Evolutionary conservation across 768 basidiomycete genomes (phyloP), one percentile per base, ranked within the genome.

Genomic region (Rhizopogon rudus): DNA sequence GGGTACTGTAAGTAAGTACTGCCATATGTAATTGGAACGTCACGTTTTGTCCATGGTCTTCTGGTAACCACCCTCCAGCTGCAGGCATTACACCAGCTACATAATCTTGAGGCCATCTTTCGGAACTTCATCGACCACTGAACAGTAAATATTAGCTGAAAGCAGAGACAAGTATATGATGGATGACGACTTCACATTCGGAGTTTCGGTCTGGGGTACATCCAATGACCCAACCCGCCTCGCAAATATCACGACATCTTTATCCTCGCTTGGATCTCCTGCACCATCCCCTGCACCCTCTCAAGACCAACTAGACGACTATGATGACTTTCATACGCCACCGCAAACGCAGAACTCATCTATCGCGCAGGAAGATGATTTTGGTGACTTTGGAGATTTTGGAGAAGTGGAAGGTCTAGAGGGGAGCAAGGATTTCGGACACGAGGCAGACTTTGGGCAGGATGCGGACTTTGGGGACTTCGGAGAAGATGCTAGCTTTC

Each of bases 341-440:
- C 73, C 58, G 65, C 73, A 58, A 59, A 80, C 81, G 35, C 73
- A 76, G 29, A 79, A 74, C 1, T 67, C 70, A 22, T 70, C 69
- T 22, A 44, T 72, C 14, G 67, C 45, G 16, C 70, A 67, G 13
- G 86, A 88, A 44, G 92, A 91, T 61, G 89, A 91, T 56, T 91
- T 91, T 70, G 89, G 84, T 49, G 91, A 93, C 61, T 93, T 93
- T 70, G 91, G 87, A 16, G 93, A 93, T 64, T 93, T 93, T 68
- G 90, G 84, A 61, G 89, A 89, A 59, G 83, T 69, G 25, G 78
- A 67, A 65, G 75, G 58, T 66, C 57, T 63, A 29, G 50, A 51
- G 31, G 43, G n/a, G 25, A 3, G 6, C 28, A 6, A 6, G 37
- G 56, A 33, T 51, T 60, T 52, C 22, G 58, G 64, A 9, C 61